Conservation (phyloP, 2,329 filamentous ascomycete genomes). For the Periglandula ipomoeae region DNA sequence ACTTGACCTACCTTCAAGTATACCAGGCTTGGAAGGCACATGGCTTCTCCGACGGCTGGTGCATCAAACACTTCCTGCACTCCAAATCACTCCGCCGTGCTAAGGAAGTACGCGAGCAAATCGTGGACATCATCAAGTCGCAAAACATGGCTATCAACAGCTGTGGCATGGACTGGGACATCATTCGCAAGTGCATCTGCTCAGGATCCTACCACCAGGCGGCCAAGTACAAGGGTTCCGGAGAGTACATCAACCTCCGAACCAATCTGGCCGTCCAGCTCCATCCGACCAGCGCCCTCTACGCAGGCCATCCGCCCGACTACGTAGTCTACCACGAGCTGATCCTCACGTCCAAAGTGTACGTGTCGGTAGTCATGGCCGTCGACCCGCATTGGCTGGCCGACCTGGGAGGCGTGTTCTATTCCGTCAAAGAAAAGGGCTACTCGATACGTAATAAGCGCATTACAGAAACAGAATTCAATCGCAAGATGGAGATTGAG, state of each 20-base stretch:
- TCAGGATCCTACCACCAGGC: conserved; percentile 98
- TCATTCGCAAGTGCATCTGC: conserved; percentile 93
- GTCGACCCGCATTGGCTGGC: conserved; percentile 97
- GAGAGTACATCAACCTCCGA: conserved; percentile 93
- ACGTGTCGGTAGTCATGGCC: conserved; percentile 93
- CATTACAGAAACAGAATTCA: conserved; percentile 86
- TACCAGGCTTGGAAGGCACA: conserved; percentile 94
- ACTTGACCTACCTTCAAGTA: conserved; percentile 89
- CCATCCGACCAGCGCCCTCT: conserved; percentile 87
- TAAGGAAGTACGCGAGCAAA: conserved; percentile 89
- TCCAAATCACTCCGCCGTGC: conserved; percentile 87
- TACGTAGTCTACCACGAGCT: conserved; percentile 98
- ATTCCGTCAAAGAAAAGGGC: conserved; percentile 94
- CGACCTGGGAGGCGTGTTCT: conserved; percentile 93
- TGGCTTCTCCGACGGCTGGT: conserved; percentile 85
- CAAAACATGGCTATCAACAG: conserved; percentile 82
- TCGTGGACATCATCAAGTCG: conserved; percentile 87
- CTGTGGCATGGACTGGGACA: conserved; percentile 95
- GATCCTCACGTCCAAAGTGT: conserved; percentile 92
- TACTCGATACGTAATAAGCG: conserved; percentile 81
- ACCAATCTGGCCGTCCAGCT: conserved; percentile 91
- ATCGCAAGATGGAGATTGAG: conserved; percentile 87
- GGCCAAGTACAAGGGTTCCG: conserved; percentile 88
- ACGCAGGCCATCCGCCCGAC: conserved; percentile 90
- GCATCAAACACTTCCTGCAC: conserved; percentile 85